These are phyloP conservation scores for Lepiota brunneoincarnata DNA, from an alignment of 768 basidiomycete species.

Conservation along the genomic window DNA sequence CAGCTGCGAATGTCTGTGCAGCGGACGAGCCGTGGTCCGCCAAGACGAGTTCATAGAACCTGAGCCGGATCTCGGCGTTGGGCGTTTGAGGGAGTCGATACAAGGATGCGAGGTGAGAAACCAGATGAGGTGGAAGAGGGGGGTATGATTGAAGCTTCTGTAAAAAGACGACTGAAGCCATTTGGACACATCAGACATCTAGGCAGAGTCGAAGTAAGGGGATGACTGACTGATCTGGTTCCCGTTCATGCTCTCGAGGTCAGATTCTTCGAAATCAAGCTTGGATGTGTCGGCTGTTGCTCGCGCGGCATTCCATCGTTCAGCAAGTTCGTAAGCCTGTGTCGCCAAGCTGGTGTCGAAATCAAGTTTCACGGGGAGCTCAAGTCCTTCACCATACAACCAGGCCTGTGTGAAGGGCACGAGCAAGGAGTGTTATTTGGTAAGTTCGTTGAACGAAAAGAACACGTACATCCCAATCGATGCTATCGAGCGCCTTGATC, in stretches of 20 bases:
- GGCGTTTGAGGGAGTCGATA: slow-evolving; percentile 44
- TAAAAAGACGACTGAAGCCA: slow-evolving; percentile 70
- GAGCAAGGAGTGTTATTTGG: background rate
- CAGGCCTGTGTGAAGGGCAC: slow-evolving; percentile 50
- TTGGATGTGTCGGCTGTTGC: slow-evolving; percentile 36
- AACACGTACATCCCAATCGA: slow-evolving; percentile 74
- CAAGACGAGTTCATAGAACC: slow-evolving; percentile 76
- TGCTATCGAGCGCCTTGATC: slow-evolving; percentile 58
- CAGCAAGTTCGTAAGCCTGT: slow-evolving; percentile 69
- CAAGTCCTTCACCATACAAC: slow-evolving; percentile 76
- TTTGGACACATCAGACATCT: background rate
- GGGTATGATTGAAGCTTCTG: slow-evolving; percentile 68
- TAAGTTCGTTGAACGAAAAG: background rate
- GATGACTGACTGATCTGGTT: slow-evolving; percentile 67
- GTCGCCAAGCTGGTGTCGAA: slow-evolving; percentile 75
- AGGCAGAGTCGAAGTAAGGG: background rate
- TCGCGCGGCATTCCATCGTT: slow-evolving; percentile 70
- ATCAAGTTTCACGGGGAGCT: slow-evolving; percentile 70
- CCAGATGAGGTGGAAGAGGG: slow-evolving; percentile 57
- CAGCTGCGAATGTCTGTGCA: slow-evolving; percentile 46
- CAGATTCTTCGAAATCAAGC: slow-evolving; percentile 54
- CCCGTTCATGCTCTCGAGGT: slow-evolving; percentile 63
- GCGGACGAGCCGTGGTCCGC: slow-evolving; percentile 42
- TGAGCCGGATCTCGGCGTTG: slow-evolving; percentile 76
- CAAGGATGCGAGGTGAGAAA: slow-evolving; percentile 59